These are phyloP conservation scores for Sphagnum tenellum DNA, from an alignment of 225 moss, liverwort and hornwort genomes.

Conservation along the genomic window DNA sequence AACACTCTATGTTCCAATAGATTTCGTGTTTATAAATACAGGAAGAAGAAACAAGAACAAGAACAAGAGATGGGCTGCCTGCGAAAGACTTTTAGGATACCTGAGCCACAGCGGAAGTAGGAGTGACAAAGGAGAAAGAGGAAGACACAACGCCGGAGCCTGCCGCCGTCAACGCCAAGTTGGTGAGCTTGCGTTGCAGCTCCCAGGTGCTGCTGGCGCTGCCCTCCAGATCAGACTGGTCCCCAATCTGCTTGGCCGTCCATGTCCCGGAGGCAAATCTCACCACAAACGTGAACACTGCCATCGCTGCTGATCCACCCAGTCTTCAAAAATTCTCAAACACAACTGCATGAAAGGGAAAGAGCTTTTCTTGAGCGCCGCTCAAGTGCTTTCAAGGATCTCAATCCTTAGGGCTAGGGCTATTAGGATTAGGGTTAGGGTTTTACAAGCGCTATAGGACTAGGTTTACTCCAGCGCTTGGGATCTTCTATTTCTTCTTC, in stretches of 20 bases:
- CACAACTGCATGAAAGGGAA: too few relatives aligned
- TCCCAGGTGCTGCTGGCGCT: constrained; percentile 71
- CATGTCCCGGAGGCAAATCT: constrained; percentile 56
- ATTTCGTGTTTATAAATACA: background rate
- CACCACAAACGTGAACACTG: constrained; percentile 87
- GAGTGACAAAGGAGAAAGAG: constrained; percentile 69
- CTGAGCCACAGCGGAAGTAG: constrained; percentile 77
- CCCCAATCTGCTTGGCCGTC: constrained; percentile 83
- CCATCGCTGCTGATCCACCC: constrained; percentile 24
- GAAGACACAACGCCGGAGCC: constrained; percentile 78
- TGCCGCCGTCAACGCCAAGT: constrained; percentile 62
- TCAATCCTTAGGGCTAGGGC: background rate
- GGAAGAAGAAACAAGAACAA: background rate
- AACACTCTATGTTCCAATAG: too few relatives aligned
- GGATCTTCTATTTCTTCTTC: too few relatives aligned
- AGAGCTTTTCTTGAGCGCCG: constrained; percentile 3
- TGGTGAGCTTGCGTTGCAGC: constrained; percentile 74
- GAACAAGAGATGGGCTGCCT: background rate
- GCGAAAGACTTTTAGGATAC: constrained; percentile 15
- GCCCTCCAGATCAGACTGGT: constrained; percentile 63
- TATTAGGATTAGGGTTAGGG: background rate
- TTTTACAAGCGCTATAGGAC: background rate
- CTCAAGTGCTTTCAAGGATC: too few relatives aligned
- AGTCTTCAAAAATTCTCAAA: background rate
- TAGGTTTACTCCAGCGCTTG: too few relatives aligned